Base-by-base conservation (phyloP, 352 stramenopile species). In the Thalassiosira allenii region DNA sequence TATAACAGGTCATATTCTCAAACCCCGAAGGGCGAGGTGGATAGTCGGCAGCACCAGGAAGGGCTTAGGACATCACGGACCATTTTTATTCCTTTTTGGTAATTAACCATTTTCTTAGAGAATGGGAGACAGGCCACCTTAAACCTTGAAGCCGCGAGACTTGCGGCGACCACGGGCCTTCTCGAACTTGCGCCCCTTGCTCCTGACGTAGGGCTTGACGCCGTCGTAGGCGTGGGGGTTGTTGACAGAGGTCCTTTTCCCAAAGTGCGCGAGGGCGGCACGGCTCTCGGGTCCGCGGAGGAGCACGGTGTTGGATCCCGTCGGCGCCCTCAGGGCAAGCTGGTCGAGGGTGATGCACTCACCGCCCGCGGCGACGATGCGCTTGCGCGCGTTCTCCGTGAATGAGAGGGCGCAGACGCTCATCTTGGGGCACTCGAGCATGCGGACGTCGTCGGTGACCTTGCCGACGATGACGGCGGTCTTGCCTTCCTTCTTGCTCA, bases 261-360 rank as follows among this genome's bases (percentile, higher is more conserved):
- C 98, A 89, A 99, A 99, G 96, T 99, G 97, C 76, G 94, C 94
- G 89, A 98, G 95, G 86, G 98, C 96, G 83, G 98, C 96, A 91
- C 98, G 97, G 67, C 96, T 97, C 89, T 97, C 97, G 75, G 95
- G 96, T 81, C 98, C 98, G 89, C 98, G 97, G 73, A 99, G 96
- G 34, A 99, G 95, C 68, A 99, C 95, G 66, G 97, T 99, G 94
- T 99, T 98, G 66, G 95, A 87, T 89, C 98, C 98, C 84, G 97
- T 99, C 65, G 98, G 98, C 32, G 96, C 92, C 66, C 96, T 95
- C 54, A 99, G 94, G 5, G 98, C 98, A 34, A 99, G 94, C 94
- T 99, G 98, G 91, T 99, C 98, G 78, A 99, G 98, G 81, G 97
- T 99, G 69, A 99, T 89, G 93, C 97, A 99, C 92, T 99, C 97